phyloP scores from a whole-genome alignment of 179 eudicot genomes.

The Sideroxylon spinosum region DNA sequence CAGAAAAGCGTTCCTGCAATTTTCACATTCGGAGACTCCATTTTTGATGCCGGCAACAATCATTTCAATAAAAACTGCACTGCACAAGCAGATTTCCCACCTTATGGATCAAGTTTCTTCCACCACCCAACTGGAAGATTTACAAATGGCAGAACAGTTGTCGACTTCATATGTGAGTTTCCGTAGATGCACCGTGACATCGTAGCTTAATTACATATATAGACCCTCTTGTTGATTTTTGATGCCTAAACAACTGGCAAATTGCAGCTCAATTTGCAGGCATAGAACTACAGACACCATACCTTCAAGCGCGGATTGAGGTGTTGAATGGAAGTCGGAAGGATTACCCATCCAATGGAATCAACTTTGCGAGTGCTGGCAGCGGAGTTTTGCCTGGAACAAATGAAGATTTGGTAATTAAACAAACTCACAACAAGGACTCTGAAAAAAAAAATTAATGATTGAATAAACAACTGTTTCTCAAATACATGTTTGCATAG shows the following conservation, averaged over 20 bases:
- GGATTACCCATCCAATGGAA: slow-evolving; percentile 47
- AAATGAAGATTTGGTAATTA: slow-evolving; percentile 40
- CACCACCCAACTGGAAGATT: slow-evolving; percentile 76
- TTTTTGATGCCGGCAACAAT: slow-evolving; percentile 69
- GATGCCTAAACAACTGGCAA: too few species aligned
- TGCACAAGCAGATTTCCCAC: slow-evolving; percentile 73
- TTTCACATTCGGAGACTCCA: slow-evolving; percentile 73
- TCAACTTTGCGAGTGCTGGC: slow-evolving; percentile 70
- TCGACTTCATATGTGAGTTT: slow-evolving; percentile 50
- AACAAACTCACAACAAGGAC: neutral
- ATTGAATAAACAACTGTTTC: too few species aligned
- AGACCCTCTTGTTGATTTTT: neutral
- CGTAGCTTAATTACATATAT: neutral
- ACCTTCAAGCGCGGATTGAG: slow-evolving; percentile 35
- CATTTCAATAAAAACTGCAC: slow-evolving; percentile 45
- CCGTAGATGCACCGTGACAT: too few species aligned
- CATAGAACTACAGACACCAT: slow-evolving; percentile 47
- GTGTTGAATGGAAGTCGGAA: slow-evolving; percentile 34
- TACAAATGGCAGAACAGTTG: slow-evolving; percentile 68
- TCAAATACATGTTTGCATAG: too few species aligned
- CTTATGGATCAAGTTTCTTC: slow-evolving; percentile 63
- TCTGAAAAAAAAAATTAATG: too few species aligned
- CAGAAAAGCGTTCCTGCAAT: slow-evolving; percentile 34
- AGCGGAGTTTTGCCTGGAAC: slow-evolving; percentile 51
- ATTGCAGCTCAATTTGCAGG: slow-evolving; percentile 42